Base-by-base conservation (phyloP, 805 yeast genomes). In the Sugiyamaella qingdaonensis region DNA sequence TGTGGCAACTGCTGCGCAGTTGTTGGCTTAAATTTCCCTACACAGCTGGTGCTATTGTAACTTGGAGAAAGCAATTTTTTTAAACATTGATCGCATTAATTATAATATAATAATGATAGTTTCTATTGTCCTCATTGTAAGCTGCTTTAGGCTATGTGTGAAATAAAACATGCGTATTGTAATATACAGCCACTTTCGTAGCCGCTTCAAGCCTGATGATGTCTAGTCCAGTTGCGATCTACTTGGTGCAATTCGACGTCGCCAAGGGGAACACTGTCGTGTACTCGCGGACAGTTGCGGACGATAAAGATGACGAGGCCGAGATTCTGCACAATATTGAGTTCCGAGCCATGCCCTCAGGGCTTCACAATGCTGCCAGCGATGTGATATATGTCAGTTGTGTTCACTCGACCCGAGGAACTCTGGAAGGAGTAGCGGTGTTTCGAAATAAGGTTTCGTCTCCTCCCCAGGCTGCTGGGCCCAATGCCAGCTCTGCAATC, bases 341-440 rank as follows among this genome's bases (percentile, higher is more conserved):
- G 65, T 84, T 76, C 67, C 79, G 81, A 58, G 72, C 83, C n/a
- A 67, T 85, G 43, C 90, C 90, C 0, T 81, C 88, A 0, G 89
- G 91, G 1, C 69, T 83, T 1, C 90, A 85, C 61, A 73, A 78
- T 11, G 71, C 73, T 2, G 64, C 66, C 18, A 53, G 61, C 11
- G 90, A 85, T 61, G 77, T 79, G 1, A 72, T 84, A 1, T 77
- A 79, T 49, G 84, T 84, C 66, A 76, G 74, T 2, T 65, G 72
- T 36, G 52, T 56, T 10, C 53, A 61, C 9, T 56, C 51, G 1
- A 36, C 29, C 1, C n/a, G 33, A 7, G 58, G 53, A 2, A 24
- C 49, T 4, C 50, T 51, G 14, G 52, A 48, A 16, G 86, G 87
- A 1, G 64, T 82, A 0, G 72, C 83, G 0, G 78, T 76, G 4